These are phyloP conservation scores for Penicillium cinerascens DNA, from an alignment of 495 filamentous ascomycete genomes.

Conservation along the genomic window DNA sequence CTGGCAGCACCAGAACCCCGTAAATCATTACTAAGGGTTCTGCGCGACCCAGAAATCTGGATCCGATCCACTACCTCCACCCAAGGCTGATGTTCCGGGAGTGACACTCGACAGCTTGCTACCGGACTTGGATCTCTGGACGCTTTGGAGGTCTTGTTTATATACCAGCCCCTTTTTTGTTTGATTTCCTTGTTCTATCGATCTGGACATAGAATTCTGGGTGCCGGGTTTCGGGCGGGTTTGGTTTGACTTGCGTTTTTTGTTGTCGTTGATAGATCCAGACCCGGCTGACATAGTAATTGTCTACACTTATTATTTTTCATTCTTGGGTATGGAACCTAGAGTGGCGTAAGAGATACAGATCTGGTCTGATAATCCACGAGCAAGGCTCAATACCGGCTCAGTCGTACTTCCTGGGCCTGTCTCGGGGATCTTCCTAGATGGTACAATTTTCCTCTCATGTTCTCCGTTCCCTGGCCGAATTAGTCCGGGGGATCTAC, in stretches of 20 bases:
- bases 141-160: conserved; percentile 8
- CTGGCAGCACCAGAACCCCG: too few species aligned
- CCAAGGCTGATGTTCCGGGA: background rate
- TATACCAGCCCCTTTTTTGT: conserved; percentile 8
- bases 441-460: too few species aligned
- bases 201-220: conserved; percentile 17
- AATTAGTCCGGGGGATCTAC: too few species aligned
- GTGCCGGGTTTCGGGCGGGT: background rate
- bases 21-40: background rate
- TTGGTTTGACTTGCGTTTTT: background rate
- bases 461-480: too few species aligned
- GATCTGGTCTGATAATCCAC: background rate
- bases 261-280: conserved; percentile 11
- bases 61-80: background rate
- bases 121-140: background rate
- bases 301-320: background rate
- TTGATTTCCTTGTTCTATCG: background rate
- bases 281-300: conserved; percentile 14
- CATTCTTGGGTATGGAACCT: background rate
- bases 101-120: conserved; percentile 5
- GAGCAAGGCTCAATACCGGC: too few species aligned
- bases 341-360: background rate
- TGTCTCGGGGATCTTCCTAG: too few species aligned
- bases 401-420: background rate
- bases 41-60: background rate